Evolutionary conservation across 1,284 basidiomycete species (phyloP), one percentile per base, ranked within the genome.

Genomic region (Tilletiaria anomala): DNA sequence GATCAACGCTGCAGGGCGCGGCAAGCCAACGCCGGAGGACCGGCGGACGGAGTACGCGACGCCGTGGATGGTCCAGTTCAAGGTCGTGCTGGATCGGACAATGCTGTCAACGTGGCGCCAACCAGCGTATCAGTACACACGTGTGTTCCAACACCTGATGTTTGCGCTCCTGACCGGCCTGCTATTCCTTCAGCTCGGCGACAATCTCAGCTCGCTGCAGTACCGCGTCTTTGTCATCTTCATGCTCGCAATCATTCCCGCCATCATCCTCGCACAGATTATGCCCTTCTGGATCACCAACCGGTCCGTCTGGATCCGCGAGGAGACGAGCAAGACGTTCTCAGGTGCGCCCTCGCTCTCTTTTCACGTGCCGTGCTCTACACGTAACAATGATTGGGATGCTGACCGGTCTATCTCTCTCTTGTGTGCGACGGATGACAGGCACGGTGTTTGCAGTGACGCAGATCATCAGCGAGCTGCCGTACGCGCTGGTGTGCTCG

Each of bases 211-310:
- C 36, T 78, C 82, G 36, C 69, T 93, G 20, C 82, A 94, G 61
- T 89, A 86, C 71, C 75, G 83, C 29, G 76, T 85, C 26, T 88
- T 88, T 68, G 76, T 73, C 19, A 77, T 82, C 40, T 60, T 53
- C 11, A 56, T 47, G 42, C 37, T 69, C 65, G 72, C 73, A 14
- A 75, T 84, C 35, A 65, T 83, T 20, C 82, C 83, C 15, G 79
- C 80, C 19, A 76, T 85, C 52, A 72, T 85, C 52, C 81, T 84
- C 73, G 70, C 75, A 2, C 81, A 83, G 67, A 79, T 88, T 44
- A 80, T 86, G 68, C 84, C 86, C 0, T 83, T 57, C 70, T 91
- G 85, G 73, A 82, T 91, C 58, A 73, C 79, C 68, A 82, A 82
- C 47, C 73, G 85, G 17, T 47, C 46, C 31, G 56, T 54, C 24